Percentiles rank a stretch among this genome's conserved stretches.
Conservation (phyloP, 2,329 filamentous ascomycete genomes). For the Aspergillus sp. region DNA sequence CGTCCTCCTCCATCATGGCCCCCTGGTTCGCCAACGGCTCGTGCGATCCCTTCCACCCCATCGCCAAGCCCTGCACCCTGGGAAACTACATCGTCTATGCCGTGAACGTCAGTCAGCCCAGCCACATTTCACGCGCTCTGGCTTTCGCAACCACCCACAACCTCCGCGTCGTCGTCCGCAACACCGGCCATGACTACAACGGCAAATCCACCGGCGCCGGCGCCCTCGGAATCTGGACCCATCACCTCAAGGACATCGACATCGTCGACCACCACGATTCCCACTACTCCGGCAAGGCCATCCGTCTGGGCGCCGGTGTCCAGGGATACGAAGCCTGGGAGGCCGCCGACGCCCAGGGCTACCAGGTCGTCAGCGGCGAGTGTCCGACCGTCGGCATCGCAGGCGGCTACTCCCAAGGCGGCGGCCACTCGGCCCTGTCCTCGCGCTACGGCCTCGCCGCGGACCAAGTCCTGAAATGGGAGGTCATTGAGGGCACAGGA, state of each 20-base stretch:
- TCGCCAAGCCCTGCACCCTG: slow-evolving; percentile 30
- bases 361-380: slow-evolving; percentile 58
- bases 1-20: slow-evolving; percentile 17
- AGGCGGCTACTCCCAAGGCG: slow-evolving; percentile 63
- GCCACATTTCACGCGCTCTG: slow-evolving; percentile 33
- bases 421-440: slow-evolving; percentile 59
- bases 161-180: slow-evolving; percentile 52
- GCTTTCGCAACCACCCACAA: slow-evolving; percentile 10
- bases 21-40: slow-evolving; percentile 15
- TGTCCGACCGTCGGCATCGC: slow-evolving; percentile 59
- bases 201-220: slow-evolving; percentile 65
- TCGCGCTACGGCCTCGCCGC: slow-evolving; percentile 59
- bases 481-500: slow-evolving; percentile 50
- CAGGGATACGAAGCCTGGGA: slow-evolving; percentile 54
- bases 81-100: slow-evolving; percentile 37
- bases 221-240: slow-evolving; percentile 37
- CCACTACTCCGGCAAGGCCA: slow-evolving; percentile 53
- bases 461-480: slow-evolving; percentile 52
- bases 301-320: slow-evolving; percentile 59
- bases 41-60: slow-evolving; percentile 18
- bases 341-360: slow-evolving; percentile 47
- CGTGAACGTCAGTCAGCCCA: slow-evolving; percentile 35
- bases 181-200: slow-evolving; percentile 46
- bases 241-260: slow-evolving; percentile 33
- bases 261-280: slow-evolving; percentile 37